Percentiles rank a stretch among this genome's conserved stretches.
These are phyloP conservation scores for Rhynchospora pubera DNA, from an alignment of 176 grass and related monocot genomes.

Conservation along the genomic window DNA sequence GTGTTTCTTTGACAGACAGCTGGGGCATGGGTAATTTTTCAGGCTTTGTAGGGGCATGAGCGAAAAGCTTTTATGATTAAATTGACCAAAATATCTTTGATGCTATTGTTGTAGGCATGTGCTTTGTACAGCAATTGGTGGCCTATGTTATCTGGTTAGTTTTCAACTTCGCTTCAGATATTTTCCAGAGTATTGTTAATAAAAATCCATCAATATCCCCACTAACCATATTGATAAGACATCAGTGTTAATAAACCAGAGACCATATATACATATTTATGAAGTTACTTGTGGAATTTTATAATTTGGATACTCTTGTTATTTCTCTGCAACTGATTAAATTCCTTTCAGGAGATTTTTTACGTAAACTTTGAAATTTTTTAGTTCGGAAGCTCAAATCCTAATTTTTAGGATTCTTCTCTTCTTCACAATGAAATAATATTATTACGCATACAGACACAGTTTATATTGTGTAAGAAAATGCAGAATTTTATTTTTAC, in stretches of 20 bases:
- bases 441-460: not conserved
- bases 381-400: not conserved
- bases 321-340: not conserved
- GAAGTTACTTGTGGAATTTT: not conserved
- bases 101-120: conserved; percentile 56
- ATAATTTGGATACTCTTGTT: not conserved
- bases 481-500: not conserved
- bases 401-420: not conserved
- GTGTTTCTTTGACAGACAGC: not conserved
- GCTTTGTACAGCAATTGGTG: conserved; percentile 98
- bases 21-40: not conserved
- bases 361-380: not conserved
- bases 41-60: not conserved
- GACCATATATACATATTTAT: not conserved
- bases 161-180: not conserved
- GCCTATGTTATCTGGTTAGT: conserved; percentile 97
- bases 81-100: not conserved
- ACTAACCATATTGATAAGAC: not conserved
- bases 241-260: not conserved
- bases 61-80: not conserved
- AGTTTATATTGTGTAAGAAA: not conserved
- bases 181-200: not conserved
- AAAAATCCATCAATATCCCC: not conserved
- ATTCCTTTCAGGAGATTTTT: not conserved
- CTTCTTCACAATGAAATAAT: not conserved